Conservation (phyloP, 441 rosid species). For the Codiaeum variegatum region DNA sequence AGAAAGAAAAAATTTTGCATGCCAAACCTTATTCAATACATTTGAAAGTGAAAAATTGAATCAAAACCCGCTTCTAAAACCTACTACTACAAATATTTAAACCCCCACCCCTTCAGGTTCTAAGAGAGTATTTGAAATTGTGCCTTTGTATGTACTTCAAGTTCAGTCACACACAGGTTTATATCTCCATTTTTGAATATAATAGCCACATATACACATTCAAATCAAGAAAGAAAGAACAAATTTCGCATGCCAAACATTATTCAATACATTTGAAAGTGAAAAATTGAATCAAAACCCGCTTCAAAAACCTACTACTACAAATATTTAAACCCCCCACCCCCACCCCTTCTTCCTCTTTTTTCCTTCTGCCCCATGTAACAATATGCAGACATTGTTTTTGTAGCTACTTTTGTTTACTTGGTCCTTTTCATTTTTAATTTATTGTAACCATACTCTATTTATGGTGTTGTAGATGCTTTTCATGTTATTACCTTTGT, state of each 20-base stretch:
- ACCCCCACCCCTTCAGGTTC: too few relatives aligned
- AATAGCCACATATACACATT: neutral
- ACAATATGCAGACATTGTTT: neutral
- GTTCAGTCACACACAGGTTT: neutral
- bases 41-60: conserved; percentile 9
- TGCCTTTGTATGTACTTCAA: neutral
- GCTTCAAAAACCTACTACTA: neutral
- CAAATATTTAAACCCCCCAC: too few relatives aligned
- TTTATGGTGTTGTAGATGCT: neutral
- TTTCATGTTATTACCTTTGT: neutral
- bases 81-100: too few relatives aligned
- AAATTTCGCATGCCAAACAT: neutral
- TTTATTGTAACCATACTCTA: too few relatives aligned
- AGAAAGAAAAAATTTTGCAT: neutral
- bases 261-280: neutral
- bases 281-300: neutral
- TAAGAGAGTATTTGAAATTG: neutral
- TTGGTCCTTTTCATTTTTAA: neutral
- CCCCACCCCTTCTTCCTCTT: too few relatives aligned
- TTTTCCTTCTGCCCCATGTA: too few relatives aligned
- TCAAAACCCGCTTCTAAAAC: neutral
- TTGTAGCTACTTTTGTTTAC: neutral
- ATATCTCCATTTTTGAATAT: neutral
- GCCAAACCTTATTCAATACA: neutral
- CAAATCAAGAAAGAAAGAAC: neutral